Evolutionary conservation across 257 asterid genomes (phyloP), one percentile per base, ranked within the genome.

Genomic region (Fraxinus anomala): DNA sequence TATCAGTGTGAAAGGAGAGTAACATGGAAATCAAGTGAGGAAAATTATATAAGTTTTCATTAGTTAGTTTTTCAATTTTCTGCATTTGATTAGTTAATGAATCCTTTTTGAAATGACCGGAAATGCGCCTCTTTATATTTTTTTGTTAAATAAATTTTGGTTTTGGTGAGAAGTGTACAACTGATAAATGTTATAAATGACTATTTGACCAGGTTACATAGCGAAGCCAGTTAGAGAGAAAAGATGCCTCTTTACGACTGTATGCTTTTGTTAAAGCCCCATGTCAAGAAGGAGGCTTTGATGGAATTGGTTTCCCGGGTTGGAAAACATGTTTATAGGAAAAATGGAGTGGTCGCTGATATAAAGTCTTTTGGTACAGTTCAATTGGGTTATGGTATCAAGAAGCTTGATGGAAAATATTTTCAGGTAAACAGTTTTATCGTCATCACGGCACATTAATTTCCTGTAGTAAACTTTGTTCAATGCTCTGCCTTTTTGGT

Each of bases 211-310:
- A 73, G 79, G 44, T 73, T 39, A 72, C 76, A 83, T 6, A 30
- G 54, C 72, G 61, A 72, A 70, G 19, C 6, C 65, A 68, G 69
- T 77, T 69, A 44, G 83, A 75, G 40, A 73, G 37, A 23, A 49
- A 86, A 85, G 80, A 94, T 94, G 98, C 97, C 98, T 56, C 96
- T 94, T 30, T 94, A 94, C 68, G 98, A 94, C 78, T 94, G 97
- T 79, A 84, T 94, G 97, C 92, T 94, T 80, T 84, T 94, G 84
- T 68, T 92, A 87, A 94, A 94, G 79, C 94, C 97, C 73, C 83
- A 73, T 61, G 85, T 92, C 19, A 9, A 6, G 17, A 76, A 73
- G 73, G 93, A 80, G 83, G 85, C 82, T 31, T 1, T 83, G 49
- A 9, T 88, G 72, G 96, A 89, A 78, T 83, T 94, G 85, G 78